These are phyloP conservation scores for Neoboletus subvelutipes DNA, from an alignment of 768 basidiomycete species.

Conservation along the genomic window DNA sequence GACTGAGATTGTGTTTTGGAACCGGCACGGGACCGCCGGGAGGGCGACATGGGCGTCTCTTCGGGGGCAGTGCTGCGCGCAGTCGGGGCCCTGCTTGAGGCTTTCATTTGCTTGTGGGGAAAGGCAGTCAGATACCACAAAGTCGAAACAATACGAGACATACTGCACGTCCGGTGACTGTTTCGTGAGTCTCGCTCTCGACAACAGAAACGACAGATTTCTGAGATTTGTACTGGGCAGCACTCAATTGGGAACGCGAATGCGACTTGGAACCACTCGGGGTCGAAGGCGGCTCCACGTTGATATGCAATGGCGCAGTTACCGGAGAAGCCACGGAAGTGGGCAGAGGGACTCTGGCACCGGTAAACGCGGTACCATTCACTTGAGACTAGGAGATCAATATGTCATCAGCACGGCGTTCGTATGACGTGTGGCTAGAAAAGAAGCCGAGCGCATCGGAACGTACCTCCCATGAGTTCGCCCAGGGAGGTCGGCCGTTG, in stretches of 20 bases:
- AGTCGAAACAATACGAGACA: not conserved
- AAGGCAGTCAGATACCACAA: not conserved
- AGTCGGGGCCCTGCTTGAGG: constrained; percentile 22
- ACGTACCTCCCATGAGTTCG: constrained; percentile 31
- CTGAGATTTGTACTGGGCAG: constrained; percentile 27
- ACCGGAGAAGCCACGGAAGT: constrained; percentile 52
- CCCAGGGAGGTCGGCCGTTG: constrained; percentile 27
- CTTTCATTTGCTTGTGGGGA: constrained; percentile 19
- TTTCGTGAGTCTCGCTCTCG: constrained; percentile 33
- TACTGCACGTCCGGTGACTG: constrained; percentile 26
- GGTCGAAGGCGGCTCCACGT: constrained; percentile 42
- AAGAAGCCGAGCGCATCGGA: not conserved
- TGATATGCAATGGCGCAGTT: constrained; percentile 49
- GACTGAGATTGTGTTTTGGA: constrained; percentile 30
- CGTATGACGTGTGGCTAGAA: not conserved
- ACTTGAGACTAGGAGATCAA: constrained; percentile 16
- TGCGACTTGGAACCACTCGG: constrained; percentile 35
- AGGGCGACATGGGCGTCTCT: constrained; percentile 30
- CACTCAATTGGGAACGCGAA: constrained; percentile 35
- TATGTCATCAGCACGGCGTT: constrained; percentile 12
- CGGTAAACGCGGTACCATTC: constrained; percentile 37
- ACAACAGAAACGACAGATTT: constrained; percentile 28
- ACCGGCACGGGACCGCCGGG: constrained; percentile 32
- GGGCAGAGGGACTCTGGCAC: constrained; percentile 48
- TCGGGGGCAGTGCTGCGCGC: constrained; percentile 22